Conservation (phyloP, 345 rosid genomes). For the Gynandropsis gynandra region DNA sequence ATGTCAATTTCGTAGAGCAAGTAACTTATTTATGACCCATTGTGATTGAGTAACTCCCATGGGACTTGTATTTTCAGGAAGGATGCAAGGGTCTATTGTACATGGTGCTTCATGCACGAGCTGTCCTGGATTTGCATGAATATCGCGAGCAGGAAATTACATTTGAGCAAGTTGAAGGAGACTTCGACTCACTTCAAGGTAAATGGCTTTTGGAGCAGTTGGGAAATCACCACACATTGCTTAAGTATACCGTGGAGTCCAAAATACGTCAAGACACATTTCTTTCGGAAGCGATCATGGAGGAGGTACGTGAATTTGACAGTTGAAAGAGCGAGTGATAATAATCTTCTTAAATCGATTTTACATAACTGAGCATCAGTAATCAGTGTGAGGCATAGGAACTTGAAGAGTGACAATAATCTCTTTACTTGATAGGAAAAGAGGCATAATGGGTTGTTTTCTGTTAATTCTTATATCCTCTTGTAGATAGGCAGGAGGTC, state of each 20-base stretch:
- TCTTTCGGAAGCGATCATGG: conserved; percentile 96
- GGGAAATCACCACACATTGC: conserved; percentile 81
- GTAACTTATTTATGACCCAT: no score
- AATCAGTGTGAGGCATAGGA: no score
- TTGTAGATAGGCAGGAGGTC: no score
- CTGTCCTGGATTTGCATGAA: conserved; percentile 80
- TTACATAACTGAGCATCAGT: no score
- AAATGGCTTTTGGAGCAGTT: conserved; percentile 88
- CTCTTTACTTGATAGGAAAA: no score
- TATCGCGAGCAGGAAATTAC: conserved; percentile 70
- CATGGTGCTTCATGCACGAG: conserved; percentile 97
- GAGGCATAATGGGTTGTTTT: no score
- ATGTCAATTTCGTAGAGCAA: not conserved
- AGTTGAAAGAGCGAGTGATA: no score
- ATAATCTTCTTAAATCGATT: no score
- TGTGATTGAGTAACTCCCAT: not conserved
- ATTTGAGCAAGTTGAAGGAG: conserved; percentile 94
- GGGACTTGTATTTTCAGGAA: conserved; percentile 45
- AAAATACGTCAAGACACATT: conserved; percentile 81
- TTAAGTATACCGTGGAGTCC: conserved; percentile 84
- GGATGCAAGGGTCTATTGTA: conserved; percentile 92
- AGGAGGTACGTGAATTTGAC: conserved; percentile 53
- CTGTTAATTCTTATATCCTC: no score
- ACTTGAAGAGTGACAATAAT: no score
- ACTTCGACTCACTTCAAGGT: conserved; percentile 85